Evolutionary conservation across 169 alveolate genomes (phyloP), one percentile per base, ranked within the genome.

Genomic region (Plasmodium cynomolgi): DNA sequence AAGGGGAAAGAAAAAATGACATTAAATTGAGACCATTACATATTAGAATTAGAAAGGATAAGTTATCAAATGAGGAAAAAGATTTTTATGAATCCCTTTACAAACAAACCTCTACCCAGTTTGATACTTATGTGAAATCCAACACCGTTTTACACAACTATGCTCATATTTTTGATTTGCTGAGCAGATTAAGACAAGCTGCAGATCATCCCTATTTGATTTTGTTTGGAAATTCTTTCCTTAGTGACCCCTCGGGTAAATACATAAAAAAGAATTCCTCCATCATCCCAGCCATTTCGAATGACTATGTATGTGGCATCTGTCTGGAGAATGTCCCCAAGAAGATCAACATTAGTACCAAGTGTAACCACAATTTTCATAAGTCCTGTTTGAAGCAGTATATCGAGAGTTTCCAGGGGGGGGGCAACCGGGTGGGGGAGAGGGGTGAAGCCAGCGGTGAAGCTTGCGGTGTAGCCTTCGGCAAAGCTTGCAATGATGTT

Each of bases 161-260:
- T 82, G 99, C 98, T 9, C 99, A 98, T 95, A 96, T 98, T 26
- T 98, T 98, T 91, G 98, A 97, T 85, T 83, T 98, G 74, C 92
- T 98, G 41, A 96, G 98, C 88, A 95, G 99, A 58, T 95, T 97
- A 56, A 96, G 99, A 20, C 98, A 97, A 92, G 99, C 99, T 11
- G 99, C 97, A 23, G 98, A 97, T 79, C 99, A 98, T 72, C 99
- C 99, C 1, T 97, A 97, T 81, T 95, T 98, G 88, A 97, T 97
- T 79, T 91, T 97, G 23, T 97, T 97, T 85, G 98, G 99, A 15
- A 95, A 97, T 47, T 93, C 95, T 15, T 93, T 93, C 83, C 91
- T 95, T 34, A 77, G 93, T 33, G 97, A 95, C 73, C 97, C 96
- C 29, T 81, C 88, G 37, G 82, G 92, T 17, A 96, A 92, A 73